phyloP scores from a whole-genome alignment of 2,329 filamentous ascomycete genomes.

The Aspergillus arachidicola region DNA sequence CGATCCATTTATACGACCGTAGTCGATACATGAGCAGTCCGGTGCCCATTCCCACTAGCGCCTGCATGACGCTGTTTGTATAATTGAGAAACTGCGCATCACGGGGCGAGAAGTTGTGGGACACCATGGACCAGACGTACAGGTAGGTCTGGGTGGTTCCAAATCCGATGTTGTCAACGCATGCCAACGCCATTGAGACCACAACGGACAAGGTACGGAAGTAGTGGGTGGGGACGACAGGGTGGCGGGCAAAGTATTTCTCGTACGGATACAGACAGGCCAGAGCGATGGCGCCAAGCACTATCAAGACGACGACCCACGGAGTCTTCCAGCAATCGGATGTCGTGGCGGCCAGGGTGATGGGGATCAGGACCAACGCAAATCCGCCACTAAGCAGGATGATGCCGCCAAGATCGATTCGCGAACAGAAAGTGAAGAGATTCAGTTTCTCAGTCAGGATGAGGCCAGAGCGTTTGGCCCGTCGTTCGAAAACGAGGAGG shows the following conservation, averaged over 20 bases:
- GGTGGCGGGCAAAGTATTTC: conserved; percentile 45
- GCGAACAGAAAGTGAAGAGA: conserved; percentile 33
- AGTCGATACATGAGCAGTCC: conserved; percentile 48
- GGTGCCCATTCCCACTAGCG: conserved; percentile 43
- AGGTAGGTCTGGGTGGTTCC: conserved; percentile 52
- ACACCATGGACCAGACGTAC: conserved; percentile 51
- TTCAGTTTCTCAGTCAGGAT: conserved; percentile 28
- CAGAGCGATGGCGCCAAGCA: conserved; percentile 46
- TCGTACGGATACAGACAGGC: conserved; percentile 53
- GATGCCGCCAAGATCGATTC: conserved; percentile 45
- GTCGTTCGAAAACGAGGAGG: conserved; percentile 40
- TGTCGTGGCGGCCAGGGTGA: conserved; percentile 49
- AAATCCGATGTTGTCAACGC: conserved; percentile 50
- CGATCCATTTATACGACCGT: conserved; percentile 52
- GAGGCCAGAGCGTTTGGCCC: conserved; percentile 33
- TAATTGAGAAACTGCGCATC: conserved; percentile 49
- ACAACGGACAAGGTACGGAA: conserved; percentile 49
- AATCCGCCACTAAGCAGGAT: conserved; percentile 53
- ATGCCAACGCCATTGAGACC: conserved; percentile 43
- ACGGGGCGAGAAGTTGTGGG: conserved; percentile 44
- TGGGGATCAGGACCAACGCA: conserved; percentile 51
- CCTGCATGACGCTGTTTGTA: conserved; percentile 46
- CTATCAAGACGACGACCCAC: conserved; percentile 51
- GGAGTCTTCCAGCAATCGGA: conserved; percentile 48
- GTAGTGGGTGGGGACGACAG: conserved; percentile 51